Percentiles rank a stretch among this genome's conserved stretches.
phyloP scores from a whole-genome alignment of 129 eudicot genomes.

The Tanacetum coccineum region DNA sequence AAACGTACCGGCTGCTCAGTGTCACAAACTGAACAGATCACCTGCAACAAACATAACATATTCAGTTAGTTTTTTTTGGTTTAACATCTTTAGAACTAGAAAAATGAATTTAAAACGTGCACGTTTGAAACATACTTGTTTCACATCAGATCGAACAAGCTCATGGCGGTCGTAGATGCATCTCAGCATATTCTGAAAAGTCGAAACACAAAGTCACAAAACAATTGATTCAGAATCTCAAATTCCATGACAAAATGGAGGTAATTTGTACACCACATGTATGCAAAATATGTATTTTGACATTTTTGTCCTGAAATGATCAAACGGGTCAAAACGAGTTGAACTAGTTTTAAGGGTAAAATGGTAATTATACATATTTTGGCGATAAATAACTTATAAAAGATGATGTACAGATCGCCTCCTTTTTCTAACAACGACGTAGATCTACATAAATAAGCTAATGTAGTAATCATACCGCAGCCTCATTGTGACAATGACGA shows the following conservation, averaged over 20 bases:
- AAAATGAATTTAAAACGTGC: neutral
- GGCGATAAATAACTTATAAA: no score
- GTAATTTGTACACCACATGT: neutral
- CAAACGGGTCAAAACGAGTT: no score
- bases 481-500: slow-evolving; percentile 97
- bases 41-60: slow-evolving; percentile 43
- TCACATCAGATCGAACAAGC: slow-evolving; percentile 62
- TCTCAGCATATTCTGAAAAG: slow-evolving; percentile 56
- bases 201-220: slow-evolving; percentile 8
- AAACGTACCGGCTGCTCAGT: slow-evolving; percentile 83
- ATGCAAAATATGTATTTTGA: neutral
- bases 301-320: no score
- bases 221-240: neutral
- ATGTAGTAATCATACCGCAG: slow-evolving; percentile 40
- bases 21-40: slow-evolving; percentile 90
- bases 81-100: slow-evolving; percentile 5
- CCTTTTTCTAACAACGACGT: no score
- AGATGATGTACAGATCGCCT: no score
- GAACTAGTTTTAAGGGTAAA: no score
- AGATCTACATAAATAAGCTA: neutral
- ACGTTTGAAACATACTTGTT: slow-evolving; percentile 51
- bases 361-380: no score
- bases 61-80: neutral
- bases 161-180: slow-evolving; percentile 73
- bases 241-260: neutral